Base-by-base conservation (phyloP, 345 rosid species). In the Gynandropsis gynandra region DNA sequence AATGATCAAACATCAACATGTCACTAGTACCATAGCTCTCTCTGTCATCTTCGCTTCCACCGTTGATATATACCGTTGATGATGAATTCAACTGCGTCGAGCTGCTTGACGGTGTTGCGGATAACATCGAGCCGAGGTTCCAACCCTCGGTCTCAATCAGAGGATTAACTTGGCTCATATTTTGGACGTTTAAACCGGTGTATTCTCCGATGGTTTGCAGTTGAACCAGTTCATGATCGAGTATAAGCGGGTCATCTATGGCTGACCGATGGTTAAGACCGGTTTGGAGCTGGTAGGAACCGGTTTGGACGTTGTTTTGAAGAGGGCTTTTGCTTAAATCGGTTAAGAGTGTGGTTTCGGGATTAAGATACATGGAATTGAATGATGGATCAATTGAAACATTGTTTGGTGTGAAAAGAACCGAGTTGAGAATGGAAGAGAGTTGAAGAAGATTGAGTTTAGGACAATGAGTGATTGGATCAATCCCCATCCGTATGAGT, bases 401-500 rank as follows among this genome's bases (percentile, higher is more conserved):
- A 42, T n/a, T 54, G 47, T 47, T 34, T 1, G 65, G 56, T 41
- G n/a, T 48, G 71, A 1, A 58, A 47, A 66, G 50, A 5, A 65
- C 41, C 36, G 71, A 66, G 17, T 56, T 66, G 9, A 66, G 61
- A 11, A 59, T 17, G 8, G 71, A 53, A 9, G 65, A 66, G 57
- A 66, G 71, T 8, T 66, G 71, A 19, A 47, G 71, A 35, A 66
- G 56, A 59, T 54, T 59, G 10, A 66, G 40, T 6, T 65, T 27
- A 4, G 71, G 71, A 59, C 61, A 66, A 43, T 85, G 95, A 45
- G 95, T 85, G 70, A 75, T 78, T 14, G 95, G 89, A 67, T 85
- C 95, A 51, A 77, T 61, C n/a, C 95, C 95, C 95, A 85, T 81
- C 66, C 81, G 76, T 54, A 81, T 70, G 62, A 85, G 73, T 66